Percentiles rank a stretch among this genome's conserved stretches.
Evolutionary conservation across 2,329 filamentous ascomycete genomes (phyloP).

Genomic region (Monilinia fructigena): DNA sequence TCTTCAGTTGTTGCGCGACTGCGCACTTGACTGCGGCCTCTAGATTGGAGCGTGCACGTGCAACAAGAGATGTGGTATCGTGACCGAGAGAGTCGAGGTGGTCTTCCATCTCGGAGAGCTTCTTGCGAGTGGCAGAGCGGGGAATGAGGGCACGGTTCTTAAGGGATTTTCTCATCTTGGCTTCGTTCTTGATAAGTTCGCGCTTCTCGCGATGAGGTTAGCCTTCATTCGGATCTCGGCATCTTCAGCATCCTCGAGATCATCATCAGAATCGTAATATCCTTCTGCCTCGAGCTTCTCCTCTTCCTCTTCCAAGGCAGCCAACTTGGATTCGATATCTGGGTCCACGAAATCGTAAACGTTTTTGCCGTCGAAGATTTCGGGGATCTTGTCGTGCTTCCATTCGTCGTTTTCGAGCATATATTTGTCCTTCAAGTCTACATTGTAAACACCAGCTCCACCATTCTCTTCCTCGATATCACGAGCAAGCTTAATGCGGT

Average conservation of each 20-base stretch:
- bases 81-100: conserved; percentile 82
- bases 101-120: conserved; percentile 81
- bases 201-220: conserved; percentile 95
- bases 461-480: conserved; percentile 91
- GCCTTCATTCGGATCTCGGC: conserved; percentile 88
- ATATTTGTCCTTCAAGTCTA: conserved; percentile 88
- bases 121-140: conserved; percentile 75
- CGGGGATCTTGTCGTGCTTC: conserved; percentile 95
- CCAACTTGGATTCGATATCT: conserved; percentile 91
- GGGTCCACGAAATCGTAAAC: conserved; percentile 97
- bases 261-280: conserved; percentile 84
- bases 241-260: conserved; percentile 82
- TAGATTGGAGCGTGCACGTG: conserved; percentile 67
- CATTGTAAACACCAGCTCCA: conserved; percentile 92
- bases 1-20: conserved; percentile 62
- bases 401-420: conserved; percentile 83
- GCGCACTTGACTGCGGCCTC: conserved; percentile 69
- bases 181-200: conserved; percentile 86
- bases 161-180: conserved; percentile 90
- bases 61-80: conserved; percentile 72
- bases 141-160: conserved; percentile 97
- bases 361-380: conserved; percentile 93
- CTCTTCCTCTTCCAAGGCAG: conserved; percentile 91
- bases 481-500: conserved; percentile 74
- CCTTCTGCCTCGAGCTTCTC: conserved; percentile 88